Conservation (phyloP, 164 flowering plant genomes). For the Piper longum region DNA sequence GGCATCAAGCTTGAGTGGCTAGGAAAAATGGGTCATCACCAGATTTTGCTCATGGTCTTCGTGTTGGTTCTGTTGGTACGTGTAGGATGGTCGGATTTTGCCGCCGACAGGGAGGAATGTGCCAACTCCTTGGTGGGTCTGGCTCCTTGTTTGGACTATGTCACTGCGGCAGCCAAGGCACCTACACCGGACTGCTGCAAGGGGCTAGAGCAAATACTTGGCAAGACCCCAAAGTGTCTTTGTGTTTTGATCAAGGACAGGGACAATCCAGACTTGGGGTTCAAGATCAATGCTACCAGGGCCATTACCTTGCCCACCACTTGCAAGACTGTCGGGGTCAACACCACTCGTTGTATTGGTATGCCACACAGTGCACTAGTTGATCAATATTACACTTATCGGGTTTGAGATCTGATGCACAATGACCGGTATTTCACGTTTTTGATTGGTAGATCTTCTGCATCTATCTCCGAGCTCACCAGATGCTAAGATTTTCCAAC, state of each 20-base stretch:
- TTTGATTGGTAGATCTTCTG: background rate
- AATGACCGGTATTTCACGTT: background rate
- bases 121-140: conserved; percentile 35
- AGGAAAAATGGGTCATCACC: background rate
- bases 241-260: conserved; percentile 58
- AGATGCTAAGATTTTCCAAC: conserved; percentile 1
- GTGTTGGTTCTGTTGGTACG: conserved; percentile 6
- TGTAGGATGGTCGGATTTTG: conserved; percentile 23
- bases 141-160: conserved; percentile 57
- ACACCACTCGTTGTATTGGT: conserved; percentile 1
- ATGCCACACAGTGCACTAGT: conserved; percentile 10
- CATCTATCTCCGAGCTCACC: background rate
- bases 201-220: conserved; percentile 43
- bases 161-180: conserved; percentile 37
- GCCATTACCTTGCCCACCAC: conserved; percentile 35
- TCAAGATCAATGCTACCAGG: conserved; percentile 54
- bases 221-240: conserved; percentile 45
- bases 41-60: background rate
- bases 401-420: background rate
- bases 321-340: conserved; percentile 6
- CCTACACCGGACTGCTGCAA: conserved; percentile 70
- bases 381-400: background rate
- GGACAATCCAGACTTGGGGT: conserved; percentile 50
- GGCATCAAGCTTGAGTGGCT: too few relatives aligned
- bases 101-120: conserved; percentile 47